Evolutionary conservation across 352 stramenopile species (phyloP).

Genomic region (Pythium monospermum): DNA sequence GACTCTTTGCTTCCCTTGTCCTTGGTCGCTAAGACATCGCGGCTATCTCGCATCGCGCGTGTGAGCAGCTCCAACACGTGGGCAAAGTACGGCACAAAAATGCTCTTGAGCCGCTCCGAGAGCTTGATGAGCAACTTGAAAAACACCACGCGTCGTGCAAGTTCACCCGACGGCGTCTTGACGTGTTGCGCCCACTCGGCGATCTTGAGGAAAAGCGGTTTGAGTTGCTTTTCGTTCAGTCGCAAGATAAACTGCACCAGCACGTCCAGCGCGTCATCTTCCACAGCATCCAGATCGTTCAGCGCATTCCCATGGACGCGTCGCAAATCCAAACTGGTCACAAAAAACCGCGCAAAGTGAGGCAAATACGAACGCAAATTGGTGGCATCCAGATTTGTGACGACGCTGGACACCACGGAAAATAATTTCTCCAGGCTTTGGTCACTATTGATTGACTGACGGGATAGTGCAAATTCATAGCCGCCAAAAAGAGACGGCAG

Average conservation of each 20-base stretch:
- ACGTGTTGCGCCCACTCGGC: conserved; percentile 63
- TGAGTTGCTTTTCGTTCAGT: conserved; percentile 87
- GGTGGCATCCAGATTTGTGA: conserved; percentile 40
- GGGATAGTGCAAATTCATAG: conserved; percentile 64
- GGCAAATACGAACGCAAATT: conserved; percentile 61
- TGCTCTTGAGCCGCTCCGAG: conserved; percentile 73
- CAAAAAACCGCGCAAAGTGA: conserved; percentile 80
- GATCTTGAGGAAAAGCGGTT: conserved; percentile 86
- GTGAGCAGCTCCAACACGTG: conserved; percentile 67
- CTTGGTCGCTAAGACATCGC: conserved; percentile 39
- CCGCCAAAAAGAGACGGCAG: conserved; percentile 59
- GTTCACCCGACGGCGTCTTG: conserved; percentile 27
- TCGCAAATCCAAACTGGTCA: conserved; percentile 67
- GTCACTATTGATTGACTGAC: conserved; percentile 29
- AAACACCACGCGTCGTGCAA: conserved; percentile 67
- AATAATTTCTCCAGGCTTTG: conserved; percentile 61
- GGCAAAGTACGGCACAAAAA: conserved; percentile 87
- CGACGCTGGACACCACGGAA: conserved; percentile 61
- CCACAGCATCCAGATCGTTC: conserved; percentile 55
- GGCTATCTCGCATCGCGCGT: conserved; percentile 40
- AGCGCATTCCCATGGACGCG: conserved; percentile 57
- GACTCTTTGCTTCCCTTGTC: conserved; percentile 14
- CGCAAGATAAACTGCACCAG: conserved; percentile 83
- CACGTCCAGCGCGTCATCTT: conserved; percentile 73
- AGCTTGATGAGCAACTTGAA: conserved; percentile 80